Base-by-base conservation (phyloP, 805 yeast species). In the Lachancea kluyveri region DNA sequence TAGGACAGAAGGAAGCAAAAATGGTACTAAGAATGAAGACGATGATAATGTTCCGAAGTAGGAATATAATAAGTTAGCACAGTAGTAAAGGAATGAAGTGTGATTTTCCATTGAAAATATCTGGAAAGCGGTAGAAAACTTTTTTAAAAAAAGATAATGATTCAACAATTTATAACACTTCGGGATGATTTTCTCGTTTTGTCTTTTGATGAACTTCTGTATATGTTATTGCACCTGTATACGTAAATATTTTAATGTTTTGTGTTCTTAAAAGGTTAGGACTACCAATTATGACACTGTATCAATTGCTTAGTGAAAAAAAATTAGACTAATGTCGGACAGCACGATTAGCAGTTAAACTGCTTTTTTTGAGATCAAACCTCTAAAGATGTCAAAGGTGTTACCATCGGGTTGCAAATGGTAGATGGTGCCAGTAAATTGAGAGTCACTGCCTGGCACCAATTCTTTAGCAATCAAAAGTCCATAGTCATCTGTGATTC, bases 341-440 rank as follows among this genome's bases (percentile, higher is more conserved):
- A n/a, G n/a, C n/a, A n/a, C n/a, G n/a, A n/a, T n/a, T n/a, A n/a
- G n/a, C n/a, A n/a, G n/a, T n/a, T n/a, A 31, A 20, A 35, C 25
- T 6, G 59, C 57, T 49, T 77, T 80, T 38, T 65, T 77, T 12
- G 78, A 81, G 11, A 90, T 81, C 42, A 92, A 65, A 0, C 97
- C 97, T 45, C 72, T 80, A 63, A 92, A 82, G 69, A 92, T 88
- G 54, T 92, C 97, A 50, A 92, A 92, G 3, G 96, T 85, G 54
- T 92, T 92, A 1, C 99, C 98, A 57, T 92, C 98, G 0, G 99
- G 97, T 55, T 88, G 96, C 28, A 92, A 61, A 45, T 85, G 80
- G 42, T 70, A 77, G 4, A 49, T 62, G 24, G 63, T 67, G 0
- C 85, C 83, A 2, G 79, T 74, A 10, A 63, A 62, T 8, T 45